phyloP scores from a whole-genome alignment of 2,329 filamentous ascomycete species.

The Exophiala phaeomuriformis region DNA sequence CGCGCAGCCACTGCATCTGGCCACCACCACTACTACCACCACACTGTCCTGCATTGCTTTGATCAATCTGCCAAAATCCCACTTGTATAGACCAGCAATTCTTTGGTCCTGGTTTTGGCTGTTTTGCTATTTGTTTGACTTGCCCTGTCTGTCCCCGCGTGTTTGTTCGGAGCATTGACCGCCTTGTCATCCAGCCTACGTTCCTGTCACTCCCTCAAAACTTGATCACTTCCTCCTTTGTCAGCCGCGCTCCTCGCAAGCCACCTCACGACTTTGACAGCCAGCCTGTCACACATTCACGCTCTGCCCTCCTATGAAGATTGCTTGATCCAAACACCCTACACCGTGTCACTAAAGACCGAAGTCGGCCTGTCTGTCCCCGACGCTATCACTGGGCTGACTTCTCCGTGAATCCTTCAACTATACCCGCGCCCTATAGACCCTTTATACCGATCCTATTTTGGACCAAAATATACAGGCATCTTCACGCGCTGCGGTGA shows the following conservation, averaged over 20 bases:
- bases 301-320: conserved; percentile 8
- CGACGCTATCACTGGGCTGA: neutral
- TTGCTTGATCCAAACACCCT: conserved; percentile 2
- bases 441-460: neutral
- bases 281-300: conserved; percentile 13
- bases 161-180: conserved; percentile 6
- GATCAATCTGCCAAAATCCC: too few species aligned
- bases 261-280: conserved; percentile 13
- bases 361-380: neutral
- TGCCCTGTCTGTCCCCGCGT: neutral
- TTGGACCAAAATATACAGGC: neutral
- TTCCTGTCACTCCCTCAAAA: conserved; percentile 17
- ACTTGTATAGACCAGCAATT: neutral
- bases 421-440: neutral
- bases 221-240: conserved; percentile 17
- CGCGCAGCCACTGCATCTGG: neutral
- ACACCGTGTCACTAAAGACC: neutral
- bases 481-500: neutral
- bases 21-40: neutral
- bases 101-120: neutral
- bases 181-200: conserved; percentile 1
- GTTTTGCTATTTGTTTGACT: neutral
- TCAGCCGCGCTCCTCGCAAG: conserved; percentile 15
- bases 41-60: neutral
- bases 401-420: neutral